Base-by-base conservation (phyloP, 2,329 filamentous ascomycete species). In the Pezicula carpinea region DNA sequence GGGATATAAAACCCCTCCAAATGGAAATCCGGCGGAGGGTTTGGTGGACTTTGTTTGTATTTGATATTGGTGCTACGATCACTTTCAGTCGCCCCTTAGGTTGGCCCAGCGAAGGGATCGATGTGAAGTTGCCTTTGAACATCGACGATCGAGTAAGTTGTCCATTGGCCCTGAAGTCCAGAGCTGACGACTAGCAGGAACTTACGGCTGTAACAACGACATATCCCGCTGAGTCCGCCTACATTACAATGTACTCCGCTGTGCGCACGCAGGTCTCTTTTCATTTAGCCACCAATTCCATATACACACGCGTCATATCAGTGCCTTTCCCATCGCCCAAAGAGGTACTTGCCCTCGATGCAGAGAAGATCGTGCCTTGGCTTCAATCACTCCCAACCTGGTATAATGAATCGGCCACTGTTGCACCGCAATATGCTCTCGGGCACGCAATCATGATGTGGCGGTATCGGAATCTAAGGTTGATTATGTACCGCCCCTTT, bases 261-360 rank as follows among this genome's bases (percentile, higher is more conserved):
- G 56, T 71, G 41, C 68, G 68, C 33, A 66, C 67, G 4, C 69
- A 71, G 50, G 59, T 67, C 8, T 61, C 60, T 32, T 70, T 71
- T 46, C 69, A 71, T 50, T 58, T 70, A n/a, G 63, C 68, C 22
- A 70, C 69, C 15, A 71, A 70, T 35, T 64, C 62, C 46, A 66
- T 71, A 35, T 71, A 71, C 47, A 66, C 69, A 46, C 67, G 68
- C 15, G 60, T 71, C 22, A 70, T 71, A 21, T 70, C 69, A 6
- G 66, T 57, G 36, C 67, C 68, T 6, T 65, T 62, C 42, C 63
- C 67, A n/a, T 66, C 67, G 2, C 61, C 68, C 6, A 65, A 69
- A 52, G 69, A 71, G 48, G 66, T 68, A 1, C 49, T 69, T 19
- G 56, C 56, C 41, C 61, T 71, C 6, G 66, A 53, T 40, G 43